Evolutionary conservation across 331 rosid genomes (phyloP), one percentile per base, ranked within the genome.

Genomic region (Erythrophleum ivorense): DNA sequence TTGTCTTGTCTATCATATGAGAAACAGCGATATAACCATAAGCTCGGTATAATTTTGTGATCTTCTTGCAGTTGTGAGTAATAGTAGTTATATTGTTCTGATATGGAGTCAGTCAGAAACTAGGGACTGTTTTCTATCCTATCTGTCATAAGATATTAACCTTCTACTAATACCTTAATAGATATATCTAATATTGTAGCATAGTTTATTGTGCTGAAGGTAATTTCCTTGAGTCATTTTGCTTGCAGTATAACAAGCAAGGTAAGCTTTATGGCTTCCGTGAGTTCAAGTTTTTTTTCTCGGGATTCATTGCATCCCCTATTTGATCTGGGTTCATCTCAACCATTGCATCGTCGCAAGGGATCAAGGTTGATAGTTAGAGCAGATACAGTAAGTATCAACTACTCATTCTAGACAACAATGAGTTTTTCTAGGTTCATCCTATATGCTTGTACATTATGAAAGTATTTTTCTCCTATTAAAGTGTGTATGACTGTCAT

Each of bases 381-480:
- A 88, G 99, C 99, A 50, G 94, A 86, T 29, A 4, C 91, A 62
- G 99, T 95, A 88, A 89, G 99, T 93, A 67, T n/a, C 33, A 76
- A 65, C 48, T 64, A 33, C 70, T 60, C 18, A 40, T 87, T 75
- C 83, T 76, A 53, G 64, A 49, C 34, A 70, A 53, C 71, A 19
- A 50, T 50, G 63, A 49, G 12, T 67, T 65, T 68, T 70, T 45
- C 36, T 55, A 21, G 75, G 31, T 3, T 64, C 78, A 73, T 64
- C 45, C 14, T 46, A 21, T 41, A 41, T 63, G 58, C 36, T 24
- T 70, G 38, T 73, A 54, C 52, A 50, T 60, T 72, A 33, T 40
- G 14, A 74, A 60, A 63, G 49, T 54, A 29, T 40, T 58, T 49
- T 67, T 46, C n/a, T 49, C 52, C 15, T 48, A 33, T 58, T 63